Evolutionary conservation across 164 flowering plant genomes (phyloP).

Genomic region (Umbilicus rupestris): DNA sequence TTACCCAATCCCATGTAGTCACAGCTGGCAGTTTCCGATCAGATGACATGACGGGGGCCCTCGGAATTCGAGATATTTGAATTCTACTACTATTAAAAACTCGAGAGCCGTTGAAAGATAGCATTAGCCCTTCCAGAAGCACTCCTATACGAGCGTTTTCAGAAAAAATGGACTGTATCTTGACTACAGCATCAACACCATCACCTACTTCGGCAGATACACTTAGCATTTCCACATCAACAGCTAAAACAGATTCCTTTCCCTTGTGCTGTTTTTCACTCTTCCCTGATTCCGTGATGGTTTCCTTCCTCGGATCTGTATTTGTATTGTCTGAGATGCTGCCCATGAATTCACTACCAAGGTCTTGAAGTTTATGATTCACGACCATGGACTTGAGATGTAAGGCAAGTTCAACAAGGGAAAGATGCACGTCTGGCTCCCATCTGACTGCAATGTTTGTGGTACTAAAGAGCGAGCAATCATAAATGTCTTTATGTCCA

Average conservation of each 20-base stretch:
- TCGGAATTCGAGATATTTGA: slow-evolving; percentile 94
- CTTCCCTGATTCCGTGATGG: slow-evolving; percentile 24
- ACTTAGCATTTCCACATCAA: slow-evolving; percentile 81
- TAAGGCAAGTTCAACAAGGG: slow-evolving; percentile 65
- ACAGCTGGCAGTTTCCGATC: slow-evolving; percentile 31
- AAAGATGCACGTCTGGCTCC: slow-evolving; percentile 94
- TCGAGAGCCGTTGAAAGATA: slow-evolving; percentile 59
- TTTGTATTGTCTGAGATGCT: slow-evolving; percentile 20
- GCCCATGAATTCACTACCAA: slow-evolving; percentile 21
- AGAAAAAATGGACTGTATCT: slow-evolving; percentile 72
- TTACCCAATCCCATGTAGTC: slow-evolving; percentile 89
- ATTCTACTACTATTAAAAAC: slow-evolving; percentile 83
- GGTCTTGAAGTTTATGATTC: slow-evolving; percentile 43
- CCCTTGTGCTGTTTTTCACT: slow-evolving; percentile 47
- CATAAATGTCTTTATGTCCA: slow-evolving; percentile 66
- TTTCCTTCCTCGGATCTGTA: slow-evolving; percentile 33
- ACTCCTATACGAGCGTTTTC: slow-evolving; percentile 91
- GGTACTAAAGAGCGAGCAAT: slow-evolving; percentile 94
- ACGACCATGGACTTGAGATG: slow-evolving; percentile 48
- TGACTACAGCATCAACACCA: slow-evolving; percentile 58
- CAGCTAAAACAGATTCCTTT: slow-evolving; percentile 76
- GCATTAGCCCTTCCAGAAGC: slow-evolving; percentile 86
- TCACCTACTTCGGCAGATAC: slow-evolving; percentile 81
- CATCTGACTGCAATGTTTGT: slow-evolving; percentile 78
- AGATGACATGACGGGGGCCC: slow-evolving; percentile 29